phyloP scores from a whole-genome alignment of 768 basidiomycete genomes.

The Phallus indusiatus region DNA sequence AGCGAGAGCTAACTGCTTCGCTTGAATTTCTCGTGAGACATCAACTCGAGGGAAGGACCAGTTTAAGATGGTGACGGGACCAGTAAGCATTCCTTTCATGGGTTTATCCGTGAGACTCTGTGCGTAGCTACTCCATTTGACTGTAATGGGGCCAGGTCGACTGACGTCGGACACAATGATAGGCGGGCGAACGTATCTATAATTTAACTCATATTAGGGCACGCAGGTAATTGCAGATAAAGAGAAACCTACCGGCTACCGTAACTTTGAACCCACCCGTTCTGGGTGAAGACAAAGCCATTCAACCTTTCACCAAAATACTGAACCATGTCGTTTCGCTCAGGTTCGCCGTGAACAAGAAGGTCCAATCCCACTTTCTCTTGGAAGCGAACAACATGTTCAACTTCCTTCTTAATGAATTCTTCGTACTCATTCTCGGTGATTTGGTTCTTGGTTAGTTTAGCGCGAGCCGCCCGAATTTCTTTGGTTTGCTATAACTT shows the following conservation, averaged over 20 bases:
- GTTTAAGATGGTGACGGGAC: conserved; percentile 97
- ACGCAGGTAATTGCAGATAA: not conserved
- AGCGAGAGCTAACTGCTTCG: conserved; percentile 94
- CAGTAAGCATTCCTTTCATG: conserved; percentile 99
- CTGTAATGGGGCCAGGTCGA: conserved; percentile 87
- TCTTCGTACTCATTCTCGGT: conserved; percentile 82
- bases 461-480: conserved; percentile 94
- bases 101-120: conserved; percentile 88
- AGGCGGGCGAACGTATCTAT: conserved; percentile 91
- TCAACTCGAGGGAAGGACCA: conserved; percentile 99
- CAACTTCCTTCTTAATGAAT: conserved; percentile 97
- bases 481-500: conserved; percentile 86
- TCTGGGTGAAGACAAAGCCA: conserved; percentile 97
- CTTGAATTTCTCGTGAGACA: conserved; percentile 91
- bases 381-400: conserved; percentile 91
- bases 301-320: conserved; percentile 96
- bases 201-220: conserved; percentile 11
- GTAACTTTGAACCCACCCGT: conserved; percentile 99
- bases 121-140: conserved; percentile 93
- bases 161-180: conserved; percentile 98
- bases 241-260: conserved; percentile 70
- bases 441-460: conserved; percentile 86
- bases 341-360: conserved; percentile 96
- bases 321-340: conserved; percentile 99
- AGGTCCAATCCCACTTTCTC: conserved; percentile 94